These are phyloP conservation scores for Gamsiella multidivaricata DNA, from an alignment of 192 early-diverging fungal genomes.

Conservation along the genomic window DNA sequence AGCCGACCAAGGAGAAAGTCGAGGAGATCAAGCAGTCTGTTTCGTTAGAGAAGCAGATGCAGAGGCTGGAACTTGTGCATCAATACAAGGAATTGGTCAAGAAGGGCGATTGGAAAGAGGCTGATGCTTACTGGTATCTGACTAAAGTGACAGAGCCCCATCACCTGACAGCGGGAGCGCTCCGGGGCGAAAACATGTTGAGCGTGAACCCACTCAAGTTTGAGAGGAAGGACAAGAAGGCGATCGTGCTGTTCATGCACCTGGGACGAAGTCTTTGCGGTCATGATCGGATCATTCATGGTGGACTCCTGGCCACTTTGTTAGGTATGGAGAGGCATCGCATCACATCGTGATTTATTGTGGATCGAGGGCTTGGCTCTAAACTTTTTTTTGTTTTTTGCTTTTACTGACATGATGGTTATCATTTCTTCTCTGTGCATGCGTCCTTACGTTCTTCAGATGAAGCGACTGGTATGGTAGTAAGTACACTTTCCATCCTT, in stretches of 20 bases:
- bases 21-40: constrained; percentile 39
- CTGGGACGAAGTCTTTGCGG: constrained; percentile 80
- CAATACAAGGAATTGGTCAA: constrained; percentile 34
- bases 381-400: background rate
- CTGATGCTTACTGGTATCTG: constrained; percentile 39
- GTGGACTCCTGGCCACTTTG: constrained; percentile 78
- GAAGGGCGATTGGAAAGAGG: constrained; percentile 42
- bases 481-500: constrained; percentile 5
- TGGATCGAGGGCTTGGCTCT: too few species aligned
- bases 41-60: constrained; percentile 31
- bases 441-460: constrained; percentile 16
- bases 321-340: too few species aligned
- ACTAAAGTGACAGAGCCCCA: constrained; percentile 27
- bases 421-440: constrained; percentile 1
- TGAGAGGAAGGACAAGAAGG: constrained; percentile 61
- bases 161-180: constrained; percentile 58
- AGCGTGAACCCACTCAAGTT: constrained; percentile 65
- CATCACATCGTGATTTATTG: too few species aligned
- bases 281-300: constrained; percentile 85
- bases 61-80: constrained; percentile 25
- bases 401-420: background rate
- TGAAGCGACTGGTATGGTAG: constrained; percentile 49
- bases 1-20: constrained; percentile 10
- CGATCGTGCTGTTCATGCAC: constrained; percentile 68
- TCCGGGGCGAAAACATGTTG: constrained; percentile 69